phyloP scores from a whole-genome alignment of 2,329 filamentous ascomycete species.

The Beauveria australis region DNA sequence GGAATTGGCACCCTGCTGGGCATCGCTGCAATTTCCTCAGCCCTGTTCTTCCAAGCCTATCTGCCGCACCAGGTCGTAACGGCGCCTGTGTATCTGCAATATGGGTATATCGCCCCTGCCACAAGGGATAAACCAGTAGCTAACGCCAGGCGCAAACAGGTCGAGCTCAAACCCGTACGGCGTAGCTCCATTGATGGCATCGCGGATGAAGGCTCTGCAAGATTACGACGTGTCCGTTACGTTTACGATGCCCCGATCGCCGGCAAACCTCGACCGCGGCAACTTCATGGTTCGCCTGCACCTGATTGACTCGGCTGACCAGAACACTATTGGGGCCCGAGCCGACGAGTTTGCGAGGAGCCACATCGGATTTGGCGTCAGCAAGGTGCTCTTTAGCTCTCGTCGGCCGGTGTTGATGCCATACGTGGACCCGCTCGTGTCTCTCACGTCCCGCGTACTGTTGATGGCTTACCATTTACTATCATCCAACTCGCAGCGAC shows the following conservation, averaged over 20 bases:
- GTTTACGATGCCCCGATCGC: conserved; percentile 70
- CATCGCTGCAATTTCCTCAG: conserved; percentile 40
- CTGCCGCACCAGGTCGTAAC: conserved; percentile 47
- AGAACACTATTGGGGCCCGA: conserved; percentile 17
- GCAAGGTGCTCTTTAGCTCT: conserved; percentile 49
- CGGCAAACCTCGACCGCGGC: conserved; percentile 64
- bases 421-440: conserved; percentile 65
- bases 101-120: conserved; percentile 36
- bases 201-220: conserved; percentile 59
- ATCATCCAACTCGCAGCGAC: conserved; percentile 54
- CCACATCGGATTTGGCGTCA: conserved; percentile 28
- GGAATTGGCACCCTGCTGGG: conserved; percentile 37
- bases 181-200: conserved; percentile 34
- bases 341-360: conserved; percentile 22
- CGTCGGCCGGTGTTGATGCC: conserved; percentile 71
- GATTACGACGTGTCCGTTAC: conserved; percentile 76
- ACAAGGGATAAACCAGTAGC: neutral
- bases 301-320: conserved; percentile 45
- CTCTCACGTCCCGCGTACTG: conserved; percentile 49
- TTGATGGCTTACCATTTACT: conserved; percentile 63
- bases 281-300: conserved; percentile 92
- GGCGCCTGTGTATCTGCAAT: conserved; percentile 48
- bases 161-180: conserved; percentile 46
- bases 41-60: conserved; percentile 48
- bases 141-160: conserved; percentile 21